A percentile compares a stretch with the other conserved stretches of the same genome.
phyloP scores from a whole-genome alignment of 768 basidiomycete species.

The Cystobasidium onofrii region DNA sequence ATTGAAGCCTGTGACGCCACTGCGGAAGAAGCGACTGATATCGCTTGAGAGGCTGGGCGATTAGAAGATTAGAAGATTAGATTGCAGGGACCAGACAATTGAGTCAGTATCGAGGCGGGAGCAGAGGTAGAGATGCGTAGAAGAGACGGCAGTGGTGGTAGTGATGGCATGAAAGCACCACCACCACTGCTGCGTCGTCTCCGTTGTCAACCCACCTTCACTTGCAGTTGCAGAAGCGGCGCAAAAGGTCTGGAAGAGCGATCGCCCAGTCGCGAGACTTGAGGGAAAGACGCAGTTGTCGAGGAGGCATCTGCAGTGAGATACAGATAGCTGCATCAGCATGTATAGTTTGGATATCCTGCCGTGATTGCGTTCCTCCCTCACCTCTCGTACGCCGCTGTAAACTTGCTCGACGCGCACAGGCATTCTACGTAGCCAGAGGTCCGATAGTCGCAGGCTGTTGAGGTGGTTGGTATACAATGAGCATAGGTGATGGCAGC shows the following conservation, averaged over 20 bases:
- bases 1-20: constrained; percentile 20
- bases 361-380: neutral
- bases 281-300: constrained; percentile 23
- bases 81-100: neutral
- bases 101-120: neutral
- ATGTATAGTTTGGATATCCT: no score
- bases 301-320: neutral
- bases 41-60: neutral
- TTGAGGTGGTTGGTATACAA: neutral
- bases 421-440: constrained; percentile 17
- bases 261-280: neutral
- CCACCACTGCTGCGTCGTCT: no score
- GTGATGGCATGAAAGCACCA: no score
- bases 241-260: constrained; percentile 1
- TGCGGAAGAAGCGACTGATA: constrained; percentile 15
- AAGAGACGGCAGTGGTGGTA: no score
- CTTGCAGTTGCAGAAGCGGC: neutral
- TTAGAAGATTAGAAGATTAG: neutral
- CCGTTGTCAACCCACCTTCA: neutral
- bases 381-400: constrained; percentile 21
- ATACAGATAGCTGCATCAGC: neutral
- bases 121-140: no score
- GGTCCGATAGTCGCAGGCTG: constrained; percentile 17
- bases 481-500: neutral
- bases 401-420: constrained; percentile 15